Percentiles rank a stretch among this genome's conserved stretches.
These are phyloP conservation scores for Tulasnella sp. DNA, from an alignment of 768 basidiomycete species.

Conservation along the genomic window DNA sequence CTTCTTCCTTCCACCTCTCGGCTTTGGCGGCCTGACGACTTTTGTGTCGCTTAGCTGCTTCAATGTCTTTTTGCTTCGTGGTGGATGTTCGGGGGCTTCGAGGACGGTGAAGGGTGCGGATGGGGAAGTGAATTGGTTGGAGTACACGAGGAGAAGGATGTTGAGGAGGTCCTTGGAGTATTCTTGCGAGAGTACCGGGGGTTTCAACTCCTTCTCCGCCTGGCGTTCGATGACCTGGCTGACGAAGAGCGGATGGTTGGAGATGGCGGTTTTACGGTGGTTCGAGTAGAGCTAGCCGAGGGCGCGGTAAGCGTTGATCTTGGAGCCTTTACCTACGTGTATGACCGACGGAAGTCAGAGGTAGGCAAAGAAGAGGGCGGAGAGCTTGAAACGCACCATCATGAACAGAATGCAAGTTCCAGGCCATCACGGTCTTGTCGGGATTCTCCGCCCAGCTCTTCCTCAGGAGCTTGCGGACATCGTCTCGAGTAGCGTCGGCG, in stretches of 20 bases:
- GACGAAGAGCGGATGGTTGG: conserved; percentile 44
- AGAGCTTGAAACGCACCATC: conserved; percentile 32
- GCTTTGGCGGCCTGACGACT: background rate
- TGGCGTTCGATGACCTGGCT: conserved; percentile 36
- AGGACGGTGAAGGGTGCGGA: conserved; percentile 11
- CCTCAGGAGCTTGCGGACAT: conserved; percentile 30
- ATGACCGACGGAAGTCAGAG: background rate
- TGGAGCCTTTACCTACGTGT: conserved; percentile 34
- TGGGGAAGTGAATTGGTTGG: conserved; percentile 33
- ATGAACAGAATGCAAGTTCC: conserved; percentile 56
- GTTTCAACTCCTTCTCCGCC: conserved; percentile 15
- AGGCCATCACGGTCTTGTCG: conserved; percentile 50
- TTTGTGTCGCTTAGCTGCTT: background rate
- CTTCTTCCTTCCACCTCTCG: background rate
- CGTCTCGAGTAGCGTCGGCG: conserved; percentile 16
- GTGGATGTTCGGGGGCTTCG: background rate
- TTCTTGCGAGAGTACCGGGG: conserved; percentile 35
- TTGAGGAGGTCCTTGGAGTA: conserved; percentile 71
- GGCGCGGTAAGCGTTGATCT: conserved; percentile 44
- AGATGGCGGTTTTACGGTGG: conserved; percentile 58
- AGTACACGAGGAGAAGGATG: conserved; percentile 47
- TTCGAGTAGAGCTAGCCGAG: conserved; percentile 60
- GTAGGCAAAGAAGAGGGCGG: background rate
- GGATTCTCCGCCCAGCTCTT: conserved; percentile 51
- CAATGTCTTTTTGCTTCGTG: background rate